Evolutionary conservation across 2,329 filamentous ascomycete species (phyloP).

Genomic region (Ophiostoma populinum): DNA sequence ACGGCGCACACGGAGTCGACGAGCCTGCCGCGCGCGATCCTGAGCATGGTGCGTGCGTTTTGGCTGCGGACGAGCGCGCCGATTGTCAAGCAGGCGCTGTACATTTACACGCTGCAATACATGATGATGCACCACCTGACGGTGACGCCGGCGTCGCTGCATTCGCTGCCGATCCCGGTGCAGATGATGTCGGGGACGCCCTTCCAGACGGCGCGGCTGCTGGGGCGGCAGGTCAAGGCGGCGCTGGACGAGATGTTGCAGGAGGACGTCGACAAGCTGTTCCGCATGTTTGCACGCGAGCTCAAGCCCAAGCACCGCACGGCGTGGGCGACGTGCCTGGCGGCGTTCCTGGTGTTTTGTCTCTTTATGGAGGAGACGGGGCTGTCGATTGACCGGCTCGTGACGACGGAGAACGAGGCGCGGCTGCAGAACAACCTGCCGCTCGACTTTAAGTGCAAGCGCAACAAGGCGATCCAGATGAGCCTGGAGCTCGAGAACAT

Average conservation of each 20-base stretch:
- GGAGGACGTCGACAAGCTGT: slow-evolving; percentile 32
- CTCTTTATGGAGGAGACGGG: slow-evolving; percentile 42
- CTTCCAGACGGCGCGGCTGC: slow-evolving; percentile 33
- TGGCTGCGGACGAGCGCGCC: slow-evolving; percentile 26
- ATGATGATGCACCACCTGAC: slow-evolving; percentile 37
- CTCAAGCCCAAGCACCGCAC: slow-evolving; percentile 35
- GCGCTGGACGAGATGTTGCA: slow-evolving; percentile 37
- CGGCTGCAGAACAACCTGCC: slow-evolving; percentile 22
- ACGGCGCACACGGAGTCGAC: slow-evolving; percentile 29
- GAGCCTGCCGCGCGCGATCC: slow-evolving; percentile 26
- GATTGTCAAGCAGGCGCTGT: slow-evolving; percentile 35
- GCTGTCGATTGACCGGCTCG: slow-evolving; percentile 33
- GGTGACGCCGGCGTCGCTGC: slow-evolving; percentile 27
- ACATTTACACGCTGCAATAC: slow-evolving; percentile 40
- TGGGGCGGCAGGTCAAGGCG: slow-evolving; percentile 38
- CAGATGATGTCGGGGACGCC: slow-evolving; percentile 26
- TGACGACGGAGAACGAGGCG: slow-evolving; percentile 33
- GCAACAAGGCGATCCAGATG: slow-evolving; percentile 26
- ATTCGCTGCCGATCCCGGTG: slow-evolving; percentile 23
- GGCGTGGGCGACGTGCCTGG: slow-evolving; percentile 40
- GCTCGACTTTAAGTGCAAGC: slow-evolving; percentile 12
- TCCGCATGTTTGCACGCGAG: slow-evolving; percentile 33
- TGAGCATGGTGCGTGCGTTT: slow-evolving; percentile 31
- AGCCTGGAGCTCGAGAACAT: slow-evolving; percentile 37
- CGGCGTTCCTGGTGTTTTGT: slow-evolving; percentile 37